Percentiles rank a stretch among this genome's conserved stretches.
phyloP scores from a whole-genome alignment of 441 rosid species.

The Aquilaria agallochum region DNA sequence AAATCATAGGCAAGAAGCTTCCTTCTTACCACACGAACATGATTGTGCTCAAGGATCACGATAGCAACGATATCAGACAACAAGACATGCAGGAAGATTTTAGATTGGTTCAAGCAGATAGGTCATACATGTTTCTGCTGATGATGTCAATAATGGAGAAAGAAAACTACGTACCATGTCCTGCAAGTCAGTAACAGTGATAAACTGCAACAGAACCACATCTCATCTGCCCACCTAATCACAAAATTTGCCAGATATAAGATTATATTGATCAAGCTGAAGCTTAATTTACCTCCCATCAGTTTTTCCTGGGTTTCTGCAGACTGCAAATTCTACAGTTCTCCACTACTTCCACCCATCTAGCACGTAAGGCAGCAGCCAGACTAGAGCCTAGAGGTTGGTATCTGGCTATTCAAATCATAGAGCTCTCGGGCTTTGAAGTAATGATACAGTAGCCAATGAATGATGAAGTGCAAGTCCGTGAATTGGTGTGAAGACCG shows the following conservation, averaged over 20 bases:
- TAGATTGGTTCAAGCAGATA: too few species aligned
- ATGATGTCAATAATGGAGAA: too few species aligned
- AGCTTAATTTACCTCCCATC: conserved; percentile 43
- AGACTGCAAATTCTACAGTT: conserved; percentile 50
- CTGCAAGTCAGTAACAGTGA: too few species aligned
- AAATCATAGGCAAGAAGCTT: too few species aligned
- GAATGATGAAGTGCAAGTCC: conserved; percentile 47
- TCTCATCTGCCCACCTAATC: conserved; percentile 56
- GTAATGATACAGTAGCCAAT: conserved; percentile 72
- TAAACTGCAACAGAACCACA: not conserved
- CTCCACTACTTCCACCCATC: conserved; percentile 63
- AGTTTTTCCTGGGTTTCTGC: conserved; percentile 23
- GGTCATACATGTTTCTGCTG: too few species aligned
- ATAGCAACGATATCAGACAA: too few species aligned
- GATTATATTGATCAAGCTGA: conserved; percentile 72
- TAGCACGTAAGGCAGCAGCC: conserved; percentile 50
- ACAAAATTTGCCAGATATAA: conserved; percentile 67
- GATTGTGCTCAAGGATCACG: too few species aligned
- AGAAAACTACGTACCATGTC: too few species aligned
- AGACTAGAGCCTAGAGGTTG: conserved; percentile 38
- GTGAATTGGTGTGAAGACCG: conserved; percentile 69
- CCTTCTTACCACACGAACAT: too few species aligned
- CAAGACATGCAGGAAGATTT: too few species aligned
- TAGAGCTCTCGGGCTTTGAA: conserved; percentile 36
- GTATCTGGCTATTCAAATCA: conserved; percentile 40